These are phyloP conservation scores for Phialocephala subalpina DNA, from an alignment of 2,329 filamentous ascomycete species.

Conservation along the genomic window DNA sequence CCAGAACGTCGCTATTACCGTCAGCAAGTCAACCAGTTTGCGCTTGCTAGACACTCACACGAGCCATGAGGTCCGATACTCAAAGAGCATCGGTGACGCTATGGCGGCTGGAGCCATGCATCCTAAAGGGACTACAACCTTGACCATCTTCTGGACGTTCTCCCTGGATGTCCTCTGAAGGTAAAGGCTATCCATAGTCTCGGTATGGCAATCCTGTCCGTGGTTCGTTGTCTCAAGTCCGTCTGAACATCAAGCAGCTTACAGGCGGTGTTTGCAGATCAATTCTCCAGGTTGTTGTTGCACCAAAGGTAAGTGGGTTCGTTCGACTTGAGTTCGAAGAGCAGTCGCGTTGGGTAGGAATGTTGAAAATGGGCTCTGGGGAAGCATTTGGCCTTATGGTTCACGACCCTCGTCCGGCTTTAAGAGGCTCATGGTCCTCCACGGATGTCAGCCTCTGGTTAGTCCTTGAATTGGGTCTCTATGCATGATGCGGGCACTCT, in stretches of 20 bases:
- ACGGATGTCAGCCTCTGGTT: background rate
- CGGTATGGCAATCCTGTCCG: background rate
- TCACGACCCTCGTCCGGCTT: background rate
- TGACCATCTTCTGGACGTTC: conserved; percentile 6
- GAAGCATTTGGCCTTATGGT: background rate
- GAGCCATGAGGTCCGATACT: conserved; percentile 16
- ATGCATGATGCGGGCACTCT: conserved; percentile 11
- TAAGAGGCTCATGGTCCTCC: background rate
- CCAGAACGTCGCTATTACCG: conserved; percentile 10
- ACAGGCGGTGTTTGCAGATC: background rate
- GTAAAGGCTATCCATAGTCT: background rate
- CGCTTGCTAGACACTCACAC: conserved; percentile 17
- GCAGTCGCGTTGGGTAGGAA: background rate
- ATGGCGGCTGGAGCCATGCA: conserved; percentile 21
- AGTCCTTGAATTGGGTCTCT: conserved; percentile 6
- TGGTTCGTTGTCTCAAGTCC: background rate
- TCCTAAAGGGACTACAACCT: conserved; percentile 14
- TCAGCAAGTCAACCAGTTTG: background rate
- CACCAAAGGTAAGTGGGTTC: background rate
- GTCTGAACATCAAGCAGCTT: background rate
- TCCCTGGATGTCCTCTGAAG: background rate
- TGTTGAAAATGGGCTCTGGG: background rate
- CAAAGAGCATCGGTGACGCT: conserved; percentile 28
- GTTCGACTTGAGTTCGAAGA: background rate
- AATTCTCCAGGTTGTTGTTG: background rate